Percentiles rank a stretch among this genome's conserved stretches.
Evolutionary conservation across 306 rosid species (phyloP).

Genomic region (Vigna nakashimae): DNA sequence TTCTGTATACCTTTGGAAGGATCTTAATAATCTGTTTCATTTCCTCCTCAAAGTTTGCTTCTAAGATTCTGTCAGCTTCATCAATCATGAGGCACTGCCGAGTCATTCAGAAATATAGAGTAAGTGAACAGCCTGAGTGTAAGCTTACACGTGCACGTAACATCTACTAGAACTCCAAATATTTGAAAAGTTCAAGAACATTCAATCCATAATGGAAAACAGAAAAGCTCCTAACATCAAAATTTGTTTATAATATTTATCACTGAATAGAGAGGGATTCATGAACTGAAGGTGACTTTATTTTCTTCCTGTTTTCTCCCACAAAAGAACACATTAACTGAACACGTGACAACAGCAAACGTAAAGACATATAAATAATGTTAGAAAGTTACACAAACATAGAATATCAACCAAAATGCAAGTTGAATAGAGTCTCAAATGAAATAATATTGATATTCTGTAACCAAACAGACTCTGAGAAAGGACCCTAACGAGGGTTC

Average conservation of each 20-base stretch:
- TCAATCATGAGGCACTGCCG: slow-evolving; percentile 91
- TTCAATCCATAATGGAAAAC: slow-evolving; percentile 9
- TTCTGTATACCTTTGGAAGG: slow-evolving; percentile 75
- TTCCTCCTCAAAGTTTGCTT: slow-evolving; percentile 96
- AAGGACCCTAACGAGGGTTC: neutral
- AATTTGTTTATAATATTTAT: neutral
- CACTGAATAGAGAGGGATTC: slow-evolving; percentile 1
- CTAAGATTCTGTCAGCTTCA: slow-evolving; percentile 97
- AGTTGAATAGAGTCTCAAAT: slow-evolving; percentile 14
- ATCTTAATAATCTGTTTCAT: slow-evolving; percentile 85
- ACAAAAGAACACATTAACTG: neutral
- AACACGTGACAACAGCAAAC: slow-evolving; percentile 10
- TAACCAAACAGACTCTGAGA: slow-evolving; percentile 15
- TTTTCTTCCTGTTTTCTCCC: too few relatives aligned
- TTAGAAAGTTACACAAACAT: neutral
- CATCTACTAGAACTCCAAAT: slow-evolving; percentile 6
- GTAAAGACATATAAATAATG: slow-evolving; percentile 3
- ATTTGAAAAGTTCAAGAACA: slow-evolving; percentile 12
- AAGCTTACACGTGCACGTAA: slow-evolving; percentile 35
- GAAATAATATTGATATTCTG: neutral
- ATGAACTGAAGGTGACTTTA: neutral
- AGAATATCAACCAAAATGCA: slow-evolving; percentile 27
- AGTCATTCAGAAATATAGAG: slow-evolving; percentile 26
- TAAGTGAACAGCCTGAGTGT: slow-evolving; percentile 38
- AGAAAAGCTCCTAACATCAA: slow-evolving; percentile 2